phyloP scores from a whole-genome alignment of 768 basidiomycete species.

The Daedaleopsis sinensis region DNA sequence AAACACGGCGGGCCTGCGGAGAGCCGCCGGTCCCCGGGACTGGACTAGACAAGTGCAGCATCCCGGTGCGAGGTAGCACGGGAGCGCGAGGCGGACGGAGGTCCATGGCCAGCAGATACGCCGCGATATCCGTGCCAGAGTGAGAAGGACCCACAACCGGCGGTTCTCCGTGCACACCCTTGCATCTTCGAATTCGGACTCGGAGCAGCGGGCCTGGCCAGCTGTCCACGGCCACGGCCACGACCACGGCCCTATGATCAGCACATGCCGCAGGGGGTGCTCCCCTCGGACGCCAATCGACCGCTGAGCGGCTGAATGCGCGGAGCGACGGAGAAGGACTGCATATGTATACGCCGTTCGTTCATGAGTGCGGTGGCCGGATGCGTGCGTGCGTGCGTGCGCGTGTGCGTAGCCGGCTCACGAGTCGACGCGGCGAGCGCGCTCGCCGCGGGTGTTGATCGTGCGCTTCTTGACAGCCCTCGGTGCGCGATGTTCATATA shows the following conservation, averaged over 20 bases:
- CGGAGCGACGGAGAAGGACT: constrained; percentile 3
- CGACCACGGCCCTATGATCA: constrained; percentile 15
- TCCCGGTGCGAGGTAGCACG: not conserved
- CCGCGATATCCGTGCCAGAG: not conserved
- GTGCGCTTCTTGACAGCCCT: not conserved
- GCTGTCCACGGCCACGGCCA: no score
- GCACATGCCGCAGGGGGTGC: constrained; percentile 7
- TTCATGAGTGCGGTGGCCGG: not conserved
- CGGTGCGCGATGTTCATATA: not conserved
- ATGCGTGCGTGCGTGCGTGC: not conserved
- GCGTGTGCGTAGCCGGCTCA: not conserved
- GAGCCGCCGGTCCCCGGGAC: constrained; percentile 1
- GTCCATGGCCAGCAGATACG: not conserved
- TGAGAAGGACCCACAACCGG: not conserved
- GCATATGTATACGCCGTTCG: not conserved
- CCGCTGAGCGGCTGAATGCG: not conserved
- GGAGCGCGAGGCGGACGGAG: not conserved
- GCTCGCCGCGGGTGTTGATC: not conserved
- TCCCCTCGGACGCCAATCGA: not conserved
- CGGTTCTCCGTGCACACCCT: not conserved
- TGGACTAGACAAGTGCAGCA: not conserved
- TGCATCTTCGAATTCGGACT: no score
- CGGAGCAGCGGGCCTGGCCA: constrained; percentile 7
- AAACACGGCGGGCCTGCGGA: not conserved
- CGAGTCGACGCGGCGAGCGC: no score